A percentile compares a stretch with the other conserved stretches of the same genome.
These are phyloP conservation scores for Hydrangea macrophylla DNA, from an alignment of 148 eudicot genomes.

Conservation along the genomic window DNA sequence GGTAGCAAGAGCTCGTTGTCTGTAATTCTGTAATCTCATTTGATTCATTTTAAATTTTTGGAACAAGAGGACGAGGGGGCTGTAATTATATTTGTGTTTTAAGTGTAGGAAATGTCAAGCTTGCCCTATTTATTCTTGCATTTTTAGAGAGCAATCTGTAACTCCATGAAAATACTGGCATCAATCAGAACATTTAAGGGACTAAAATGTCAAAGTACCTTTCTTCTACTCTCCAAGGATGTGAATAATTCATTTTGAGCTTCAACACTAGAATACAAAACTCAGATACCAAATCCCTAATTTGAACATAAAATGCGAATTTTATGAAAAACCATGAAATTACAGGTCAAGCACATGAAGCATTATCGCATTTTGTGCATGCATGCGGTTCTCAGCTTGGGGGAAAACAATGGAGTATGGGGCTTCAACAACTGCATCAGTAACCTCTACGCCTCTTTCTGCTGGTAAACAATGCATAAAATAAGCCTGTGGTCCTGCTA, in stretches of 20 bases:
- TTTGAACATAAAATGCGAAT: background rate
- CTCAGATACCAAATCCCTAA: background rate
- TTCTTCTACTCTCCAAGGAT: no score
- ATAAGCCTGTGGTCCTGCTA: constrained; percentile 89
- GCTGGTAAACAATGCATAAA: constrained; percentile 99
- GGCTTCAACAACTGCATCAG: constrained; percentile 92
- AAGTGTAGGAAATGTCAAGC: background rate
- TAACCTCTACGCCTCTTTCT: constrained; percentile 90
- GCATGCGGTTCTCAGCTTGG: constrained; percentile 97
- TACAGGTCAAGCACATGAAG: constrained; percentile 69
- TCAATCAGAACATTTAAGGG: background rate
- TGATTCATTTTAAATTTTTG: no score
- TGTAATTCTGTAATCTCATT: no score
- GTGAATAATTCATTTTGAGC: no score
- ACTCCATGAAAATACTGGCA: background rate
- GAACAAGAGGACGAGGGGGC: no score
- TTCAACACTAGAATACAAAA: no score
- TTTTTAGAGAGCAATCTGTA: background rate
- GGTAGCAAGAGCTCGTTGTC: no score
- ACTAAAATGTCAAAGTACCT: no score
- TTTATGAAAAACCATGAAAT: background rate
- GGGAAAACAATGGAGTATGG: constrained; percentile 91
- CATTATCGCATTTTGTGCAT: constrained; percentile 96
- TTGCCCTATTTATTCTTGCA: background rate
- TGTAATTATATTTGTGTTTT: no score